A percentile compares a stretch with the other conserved stretches of the same genome.
Evolutionary conservation across 768 basidiomycete species (phyloP).

Genomic region (Suillus occidentalis): DNA sequence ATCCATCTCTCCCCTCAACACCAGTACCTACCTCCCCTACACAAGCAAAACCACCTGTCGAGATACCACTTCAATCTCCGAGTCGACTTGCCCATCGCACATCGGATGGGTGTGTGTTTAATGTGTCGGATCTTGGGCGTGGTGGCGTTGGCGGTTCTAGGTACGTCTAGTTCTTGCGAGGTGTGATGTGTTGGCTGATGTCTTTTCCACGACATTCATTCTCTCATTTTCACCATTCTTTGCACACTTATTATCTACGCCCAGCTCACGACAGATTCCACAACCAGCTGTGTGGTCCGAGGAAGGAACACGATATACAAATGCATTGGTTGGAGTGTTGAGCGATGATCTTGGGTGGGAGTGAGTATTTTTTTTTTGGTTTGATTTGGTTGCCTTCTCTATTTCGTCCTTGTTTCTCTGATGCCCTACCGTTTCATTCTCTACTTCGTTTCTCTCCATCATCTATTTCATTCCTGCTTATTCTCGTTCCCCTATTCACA

Average conservation of each 20-base stretch:
- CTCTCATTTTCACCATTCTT: neutral
- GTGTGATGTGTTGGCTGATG: neutral
- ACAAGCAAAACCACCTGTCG: neutral
- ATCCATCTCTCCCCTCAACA: neutral
- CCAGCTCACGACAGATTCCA: neutral
- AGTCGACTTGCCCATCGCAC: neutral
- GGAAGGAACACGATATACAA: slow-evolving; percentile 16
- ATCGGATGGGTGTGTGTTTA: neutral
- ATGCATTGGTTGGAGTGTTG: slow-evolving; percentile 36
- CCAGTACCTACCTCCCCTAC: neutral
- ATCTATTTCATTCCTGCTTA: neutral
- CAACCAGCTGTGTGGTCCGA: slow-evolving; percentile 15
- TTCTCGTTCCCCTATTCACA: neutral
- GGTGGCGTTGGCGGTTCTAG: neutral
- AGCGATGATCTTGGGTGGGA: slow-evolving; percentile 51
- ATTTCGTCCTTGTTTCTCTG: too few relatives aligned
- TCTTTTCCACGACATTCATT: neutral
- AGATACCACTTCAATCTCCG: neutral
- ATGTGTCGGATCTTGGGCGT: neutral
- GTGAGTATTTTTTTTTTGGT: slow-evolving; percentile 41
- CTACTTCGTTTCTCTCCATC: neutral
- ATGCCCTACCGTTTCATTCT: neutral
- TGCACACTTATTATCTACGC: neutral
- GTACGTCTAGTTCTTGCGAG: neutral
- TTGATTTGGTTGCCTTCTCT: neutral